Conservation (phyloP, 306 rosid species). For the Benincasa hispida region DNA sequence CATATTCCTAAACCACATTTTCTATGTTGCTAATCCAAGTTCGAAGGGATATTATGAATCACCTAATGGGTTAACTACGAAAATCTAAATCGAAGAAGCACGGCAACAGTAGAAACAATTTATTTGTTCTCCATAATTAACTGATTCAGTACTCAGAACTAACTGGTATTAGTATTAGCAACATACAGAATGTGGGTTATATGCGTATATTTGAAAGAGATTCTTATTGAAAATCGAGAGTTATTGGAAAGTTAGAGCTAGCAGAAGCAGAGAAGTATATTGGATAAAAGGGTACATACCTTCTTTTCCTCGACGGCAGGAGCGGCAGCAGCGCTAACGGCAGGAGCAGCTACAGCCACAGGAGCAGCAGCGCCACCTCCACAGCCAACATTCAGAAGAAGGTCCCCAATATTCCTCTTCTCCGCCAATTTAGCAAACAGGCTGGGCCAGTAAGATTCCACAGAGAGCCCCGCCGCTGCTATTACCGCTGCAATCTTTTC, state of each 20-base stretch:
- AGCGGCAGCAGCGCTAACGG: constrained; percentile 25
- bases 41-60: not conserved
- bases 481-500: constrained; percentile 50
- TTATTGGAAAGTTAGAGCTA: not conserved
- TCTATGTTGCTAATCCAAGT: not conserved
- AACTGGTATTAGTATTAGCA: not conserved
- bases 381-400: constrained; percentile 34
- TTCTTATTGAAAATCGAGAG: not conserved
- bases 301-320: constrained; percentile 47
- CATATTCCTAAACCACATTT: not conserved
- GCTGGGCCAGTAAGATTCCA: constrained; percentile 66
- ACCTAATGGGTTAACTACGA: not conserved
- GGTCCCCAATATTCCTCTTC: constrained; percentile 46
- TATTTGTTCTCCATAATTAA: not conserved
- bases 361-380: constrained; percentile 43
- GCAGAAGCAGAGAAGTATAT: not conserved
- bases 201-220: not conserved
- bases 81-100: not conserved
- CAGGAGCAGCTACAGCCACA: constrained; percentile 21
- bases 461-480: constrained; percentile 35
- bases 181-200: not conserved
- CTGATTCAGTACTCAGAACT: not conserved
- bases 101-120: not conserved
- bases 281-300: constrained; percentile 20
- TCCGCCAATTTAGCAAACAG: constrained; percentile 60